Conservation (phyloP, 345 rosid genomes). For the Durio zibethinus region DNA sequence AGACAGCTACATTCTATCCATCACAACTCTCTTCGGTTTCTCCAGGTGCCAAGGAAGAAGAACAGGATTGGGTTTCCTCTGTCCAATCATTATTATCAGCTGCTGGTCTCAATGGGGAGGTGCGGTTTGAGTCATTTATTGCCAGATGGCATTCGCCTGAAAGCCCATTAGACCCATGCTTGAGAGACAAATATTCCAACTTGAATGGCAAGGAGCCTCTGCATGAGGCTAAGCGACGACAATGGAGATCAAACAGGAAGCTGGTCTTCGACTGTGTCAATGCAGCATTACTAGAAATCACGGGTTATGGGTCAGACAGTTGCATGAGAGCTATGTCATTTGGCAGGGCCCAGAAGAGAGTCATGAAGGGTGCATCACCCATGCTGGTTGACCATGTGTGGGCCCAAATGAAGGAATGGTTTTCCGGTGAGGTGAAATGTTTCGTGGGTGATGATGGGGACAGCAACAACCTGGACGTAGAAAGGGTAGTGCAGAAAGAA, state of each 20-base stretch:
- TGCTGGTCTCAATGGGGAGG: conserved; percentile 48
- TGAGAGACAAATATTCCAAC: conserved; percentile 53
- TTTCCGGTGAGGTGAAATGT: conserved; percentile 34
- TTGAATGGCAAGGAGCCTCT: conserved; percentile 43
- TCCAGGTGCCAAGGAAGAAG: conserved; percentile 43
- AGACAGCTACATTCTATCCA: conserved; percentile 38
- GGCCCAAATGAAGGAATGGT: conserved; percentile 65
- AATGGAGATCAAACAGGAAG: conserved; percentile 54
- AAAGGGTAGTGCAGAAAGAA: conserved; percentile 63
- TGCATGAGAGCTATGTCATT: conserved; percentile 23
- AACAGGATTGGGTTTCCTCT: conserved; percentile 56
- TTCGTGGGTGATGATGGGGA: conserved; percentile 43
- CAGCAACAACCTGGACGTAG: conserved; percentile 58
- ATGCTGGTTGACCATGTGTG: conserved; percentile 58
- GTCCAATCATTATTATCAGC: conserved; percentile 49
- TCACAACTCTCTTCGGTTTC: conserved; percentile 30
- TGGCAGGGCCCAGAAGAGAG: conserved; percentile 14
- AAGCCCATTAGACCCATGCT: conserved; percentile 70
- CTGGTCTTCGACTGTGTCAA: conserved; percentile 75
- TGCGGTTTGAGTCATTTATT: conserved; percentile 33
- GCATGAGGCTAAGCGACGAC: conserved; percentile 71
- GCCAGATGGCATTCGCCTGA: conserved; percentile 67
- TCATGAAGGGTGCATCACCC: conserved; percentile 20
- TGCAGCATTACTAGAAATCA: conserved; percentile 49
- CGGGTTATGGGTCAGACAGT: conserved; percentile 32